Percentiles rank a stretch among this genome's conserved stretches.
These are phyloP conservation scores for Solanum appendiculatum DNA, from an alignment of 257 asterid species.

Conservation along the genomic window DNA sequence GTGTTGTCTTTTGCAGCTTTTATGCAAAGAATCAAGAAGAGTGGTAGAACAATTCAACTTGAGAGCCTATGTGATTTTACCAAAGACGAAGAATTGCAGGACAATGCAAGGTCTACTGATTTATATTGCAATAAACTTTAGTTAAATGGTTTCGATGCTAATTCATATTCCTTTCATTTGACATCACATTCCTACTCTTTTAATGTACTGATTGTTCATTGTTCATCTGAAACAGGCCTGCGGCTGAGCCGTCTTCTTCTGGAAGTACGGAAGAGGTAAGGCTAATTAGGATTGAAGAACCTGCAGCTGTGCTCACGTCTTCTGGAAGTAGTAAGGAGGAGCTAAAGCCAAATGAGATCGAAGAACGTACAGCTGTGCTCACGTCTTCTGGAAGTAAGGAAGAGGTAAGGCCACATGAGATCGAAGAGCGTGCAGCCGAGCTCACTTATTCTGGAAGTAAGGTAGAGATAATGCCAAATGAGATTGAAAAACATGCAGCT, in stretches of 20 bases:
- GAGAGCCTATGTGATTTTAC: conserved; percentile 60
- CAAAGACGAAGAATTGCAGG: conserved; percentile 31
- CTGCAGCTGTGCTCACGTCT: background rate
- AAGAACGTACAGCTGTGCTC: background rate
- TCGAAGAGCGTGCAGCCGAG: background rate
- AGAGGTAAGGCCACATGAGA: background rate
- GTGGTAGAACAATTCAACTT: conserved; percentile 41
- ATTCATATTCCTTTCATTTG: background rate
- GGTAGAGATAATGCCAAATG: conserved; percentile 10
- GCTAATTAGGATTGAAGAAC: background rate
- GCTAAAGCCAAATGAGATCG: background rate
- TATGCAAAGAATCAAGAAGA: conserved; percentile 73
- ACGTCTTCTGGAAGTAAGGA: conserved; percentile 1
- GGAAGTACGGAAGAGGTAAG: background rate
- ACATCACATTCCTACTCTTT: background rate
- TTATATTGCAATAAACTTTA: too few relatives aligned
- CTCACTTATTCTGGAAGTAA: background rate
- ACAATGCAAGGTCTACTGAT: background rate
- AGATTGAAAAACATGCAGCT: background rate
- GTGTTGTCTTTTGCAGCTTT: conserved; percentile 44
- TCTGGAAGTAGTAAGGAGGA: conserved; percentile 7
- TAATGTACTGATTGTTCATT: background rate
- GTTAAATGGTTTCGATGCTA: background rate
- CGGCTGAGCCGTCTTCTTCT: conserved; percentile 9
- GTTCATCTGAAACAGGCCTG: conserved; percentile 7